These are phyloP conservation scores for Penicillium tannophilum DNA, from an alignment of 495 filamentous ascomycete genomes.

Conservation along the genomic window DNA sequence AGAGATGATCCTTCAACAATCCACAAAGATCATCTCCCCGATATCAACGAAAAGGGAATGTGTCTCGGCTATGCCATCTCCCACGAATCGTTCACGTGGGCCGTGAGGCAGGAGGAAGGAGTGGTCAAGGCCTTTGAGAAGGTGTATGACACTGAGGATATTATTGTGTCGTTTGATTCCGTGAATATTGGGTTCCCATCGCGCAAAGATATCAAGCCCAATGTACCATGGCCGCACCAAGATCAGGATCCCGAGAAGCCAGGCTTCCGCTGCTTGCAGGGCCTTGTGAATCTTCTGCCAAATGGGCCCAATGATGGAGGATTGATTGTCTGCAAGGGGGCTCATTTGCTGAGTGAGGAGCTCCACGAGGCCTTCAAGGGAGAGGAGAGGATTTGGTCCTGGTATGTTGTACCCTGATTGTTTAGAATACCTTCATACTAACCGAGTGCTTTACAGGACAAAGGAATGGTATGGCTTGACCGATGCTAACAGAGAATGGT, in stretches of 20 bases:
- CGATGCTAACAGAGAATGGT: constrained; percentile 28
- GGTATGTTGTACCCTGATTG: constrained; percentile 19
- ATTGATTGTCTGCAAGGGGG: constrained; percentile 33
- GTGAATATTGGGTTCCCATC: constrained; percentile 36
- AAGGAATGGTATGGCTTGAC: constrained; percentile 37
- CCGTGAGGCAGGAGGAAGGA: constrained; percentile 34
- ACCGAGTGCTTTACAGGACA: constrained; percentile 13
- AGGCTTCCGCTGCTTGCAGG: constrained; percentile 43
- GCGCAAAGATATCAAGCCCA: constrained; percentile 28
- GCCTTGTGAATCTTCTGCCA: constrained; percentile 39
- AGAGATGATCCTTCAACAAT: constrained; percentile 36
- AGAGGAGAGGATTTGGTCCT: constrained; percentile 29
- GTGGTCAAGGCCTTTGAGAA: constrained; percentile 37
- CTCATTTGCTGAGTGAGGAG: constrained; percentile 29
- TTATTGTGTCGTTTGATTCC: constrained; percentile 43
- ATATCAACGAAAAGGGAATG: constrained; percentile 41
- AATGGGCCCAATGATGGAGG: constrained; percentile 41
- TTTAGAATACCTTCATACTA: background rate
- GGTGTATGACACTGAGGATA: constrained; percentile 33
- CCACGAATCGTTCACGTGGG: constrained; percentile 43
- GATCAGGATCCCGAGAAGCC: constrained; percentile 41
- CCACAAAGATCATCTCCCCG: constrained; percentile 31
- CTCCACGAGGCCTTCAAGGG: constrained; percentile 29
- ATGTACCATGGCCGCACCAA: constrained; percentile 43
- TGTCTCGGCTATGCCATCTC: constrained; percentile 33